These are phyloP conservation scores for Sporothrix luriei DNA, from an alignment of 2,329 filamentous ascomycete genomes.

Conservation along the genomic window DNA sequence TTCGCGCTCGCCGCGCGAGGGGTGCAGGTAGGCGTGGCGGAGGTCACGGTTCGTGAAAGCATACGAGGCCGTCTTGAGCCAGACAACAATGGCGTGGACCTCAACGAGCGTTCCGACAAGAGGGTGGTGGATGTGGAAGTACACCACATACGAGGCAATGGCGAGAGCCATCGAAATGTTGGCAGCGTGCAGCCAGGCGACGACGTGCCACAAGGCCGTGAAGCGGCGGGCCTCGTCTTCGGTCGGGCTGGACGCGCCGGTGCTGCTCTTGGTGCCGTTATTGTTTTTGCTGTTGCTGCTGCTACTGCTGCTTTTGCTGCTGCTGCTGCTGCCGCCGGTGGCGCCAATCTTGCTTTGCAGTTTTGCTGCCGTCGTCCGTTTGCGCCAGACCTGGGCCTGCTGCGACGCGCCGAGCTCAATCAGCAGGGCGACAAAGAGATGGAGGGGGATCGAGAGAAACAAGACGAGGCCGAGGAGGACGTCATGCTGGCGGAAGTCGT, in stretches of 20 bases:
- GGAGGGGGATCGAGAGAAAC: constrained; percentile 85
- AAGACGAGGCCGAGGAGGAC: constrained; percentile 73
- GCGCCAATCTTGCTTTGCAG: neutral
- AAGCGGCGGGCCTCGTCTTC: constrained; percentile 68
- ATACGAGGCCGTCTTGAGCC: constrained; percentile 94
- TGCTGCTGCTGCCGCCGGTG: neutral
- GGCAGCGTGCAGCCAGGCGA: constrained; percentile 77
- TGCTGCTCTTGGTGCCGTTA: constrained; percentile 43
- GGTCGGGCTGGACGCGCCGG: constrained; percentile 58
- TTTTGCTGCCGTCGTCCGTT: constrained; percentile 46
- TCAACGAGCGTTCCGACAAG: constrained; percentile 90
- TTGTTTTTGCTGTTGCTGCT: constrained; percentile 41
- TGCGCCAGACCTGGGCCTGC: constrained; percentile 71
- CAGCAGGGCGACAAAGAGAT: constrained; percentile 85
- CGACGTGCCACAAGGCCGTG: constrained; percentile 74
- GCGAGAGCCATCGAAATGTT: constrained; percentile 82
- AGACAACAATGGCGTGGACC: constrained; percentile 90
- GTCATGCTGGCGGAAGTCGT: constrained; percentile 81
- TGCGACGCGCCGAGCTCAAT: constrained; percentile 83
- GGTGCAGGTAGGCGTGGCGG: constrained; percentile 84
- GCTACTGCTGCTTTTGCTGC: constrained; percentile 45
- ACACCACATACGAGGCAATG: constrained; percentile 82
- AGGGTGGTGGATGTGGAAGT: constrained; percentile 88
- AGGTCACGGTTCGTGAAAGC: constrained; percentile 96
- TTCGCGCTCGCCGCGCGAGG: constrained; percentile 65